Evolutionary conservation across 257 asterid species (phyloP).

Genomic region (Nicotiana benthamiana): DNA sequence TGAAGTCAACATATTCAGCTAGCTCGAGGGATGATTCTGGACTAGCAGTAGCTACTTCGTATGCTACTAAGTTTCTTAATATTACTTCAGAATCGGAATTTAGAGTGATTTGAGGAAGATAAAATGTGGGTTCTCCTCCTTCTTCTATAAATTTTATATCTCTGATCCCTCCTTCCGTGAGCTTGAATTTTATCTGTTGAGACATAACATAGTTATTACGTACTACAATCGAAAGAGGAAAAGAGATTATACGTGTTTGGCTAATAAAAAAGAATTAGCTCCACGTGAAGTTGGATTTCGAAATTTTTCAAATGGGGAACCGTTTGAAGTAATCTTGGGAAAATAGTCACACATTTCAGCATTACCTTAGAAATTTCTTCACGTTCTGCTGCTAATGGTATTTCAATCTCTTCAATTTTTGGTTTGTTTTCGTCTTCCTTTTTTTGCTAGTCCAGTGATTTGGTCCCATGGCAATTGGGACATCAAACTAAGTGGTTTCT

Average conservation of each 20-base stretch:
- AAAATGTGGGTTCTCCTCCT: neutral
- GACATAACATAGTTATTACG: too few relatives aligned
- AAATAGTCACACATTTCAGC: too few relatives aligned
- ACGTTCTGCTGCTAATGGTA: slow-evolving; percentile 35
- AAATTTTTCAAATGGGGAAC: too few relatives aligned
- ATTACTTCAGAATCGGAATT: slow-evolving; percentile 10
- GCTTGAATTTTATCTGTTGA: slow-evolving; percentile 8
- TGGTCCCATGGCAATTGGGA: neutral
- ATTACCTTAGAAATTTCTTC: slow-evolving; percentile 2
- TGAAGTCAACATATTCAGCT: slow-evolving; percentile 12
- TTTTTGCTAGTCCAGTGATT: neutral
- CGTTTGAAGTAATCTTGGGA: too few relatives aligned
- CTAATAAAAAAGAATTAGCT: too few relatives aligned
- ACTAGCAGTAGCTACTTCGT: slow-evolving; percentile 8
- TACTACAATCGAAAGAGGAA: too few relatives aligned
- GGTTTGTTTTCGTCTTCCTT: neutral
- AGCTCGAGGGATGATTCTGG: neutral
- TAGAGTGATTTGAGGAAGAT: slow-evolving; percentile 12
- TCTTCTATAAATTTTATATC: neutral
- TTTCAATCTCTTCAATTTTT: slow-evolving; percentile 15
- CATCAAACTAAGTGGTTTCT: neutral
- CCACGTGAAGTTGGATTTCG: too few relatives aligned
- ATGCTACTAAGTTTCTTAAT: slow-evolving; percentile 21
- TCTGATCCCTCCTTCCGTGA: slow-evolving; percentile 13
- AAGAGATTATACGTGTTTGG: too few relatives aligned